Conservation (phyloP, 2,329 filamentous ascomycete genomes). For the Clathrospora elynae region DNA sequence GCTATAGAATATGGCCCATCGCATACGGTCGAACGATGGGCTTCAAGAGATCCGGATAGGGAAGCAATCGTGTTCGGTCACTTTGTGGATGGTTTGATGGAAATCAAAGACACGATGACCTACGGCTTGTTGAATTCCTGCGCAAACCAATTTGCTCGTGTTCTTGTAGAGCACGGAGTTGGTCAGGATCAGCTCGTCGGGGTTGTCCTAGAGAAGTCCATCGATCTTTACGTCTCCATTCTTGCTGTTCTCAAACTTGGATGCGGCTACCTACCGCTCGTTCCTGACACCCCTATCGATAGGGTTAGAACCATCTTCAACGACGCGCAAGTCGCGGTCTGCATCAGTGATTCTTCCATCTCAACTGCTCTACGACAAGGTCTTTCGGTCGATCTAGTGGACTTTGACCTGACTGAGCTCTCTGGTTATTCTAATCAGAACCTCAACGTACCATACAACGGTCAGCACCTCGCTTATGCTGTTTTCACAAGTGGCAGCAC, state of each 20-base stretch:
- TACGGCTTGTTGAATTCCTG: conserved; percentile 67
- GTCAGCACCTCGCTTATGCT: conserved; percentile 69
- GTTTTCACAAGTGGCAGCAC: conserved; percentile 87
- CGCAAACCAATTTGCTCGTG: conserved; percentile 68
- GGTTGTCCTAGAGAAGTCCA: conserved; percentile 77
- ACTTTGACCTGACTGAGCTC: conserved; percentile 41
- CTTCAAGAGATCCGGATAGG: conserved; percentile 55
- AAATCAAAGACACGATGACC: conserved; percentile 57
- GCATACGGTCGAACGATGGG: conserved; percentile 61
- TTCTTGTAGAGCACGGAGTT: conserved; percentile 57
- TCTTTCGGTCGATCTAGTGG: conserved; percentile 24
- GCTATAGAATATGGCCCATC: conserved; percentile 37
- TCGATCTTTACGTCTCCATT: conserved; percentile 73
- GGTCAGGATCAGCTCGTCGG: conserved; percentile 66
- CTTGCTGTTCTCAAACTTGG: conserved; percentile 76
- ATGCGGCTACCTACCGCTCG: conserved; percentile 78
- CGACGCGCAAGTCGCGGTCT: conserved; percentile 61
- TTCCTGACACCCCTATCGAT: conserved; percentile 70
- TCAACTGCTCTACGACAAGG: conserved; percentile 12
- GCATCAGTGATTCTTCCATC: conserved; percentile 48
- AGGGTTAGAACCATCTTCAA: conserved; percentile 66
- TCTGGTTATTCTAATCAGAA: conserved; percentile 46
- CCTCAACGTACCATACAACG: conserved; percentile 45
- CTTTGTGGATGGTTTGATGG: conserved; percentile 46
- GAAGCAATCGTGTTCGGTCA: conserved; percentile 69